Base-by-base conservation (phyloP, 345 rosid species). In the Pistacia integerrima region DNA sequence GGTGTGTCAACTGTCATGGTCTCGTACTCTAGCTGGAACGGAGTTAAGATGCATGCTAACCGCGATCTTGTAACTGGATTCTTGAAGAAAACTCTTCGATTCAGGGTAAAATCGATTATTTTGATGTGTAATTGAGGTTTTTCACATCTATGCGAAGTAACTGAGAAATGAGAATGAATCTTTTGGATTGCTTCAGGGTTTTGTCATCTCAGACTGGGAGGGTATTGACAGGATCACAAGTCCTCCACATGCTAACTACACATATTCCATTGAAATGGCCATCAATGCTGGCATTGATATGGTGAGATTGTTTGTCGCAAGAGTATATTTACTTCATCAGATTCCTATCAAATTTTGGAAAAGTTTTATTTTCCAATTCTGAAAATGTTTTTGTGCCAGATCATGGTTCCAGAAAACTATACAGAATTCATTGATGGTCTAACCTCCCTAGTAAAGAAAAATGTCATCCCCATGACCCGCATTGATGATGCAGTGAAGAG, bases 1-100 rank as follows among this genome's bases (percentile, higher is more conserved):
- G 99, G 98, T 36, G 91, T 96, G 22, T 88, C 98, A 13, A 86
- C 97, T 0, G 61, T 92, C 79, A 93, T 96, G 99, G 84, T 89
- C 74, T 93, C 98, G 14, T 93, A 96, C 83, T 93, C 98, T 11
- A 96, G 98, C 87, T 90, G 88, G 90, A 96, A 96, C 66, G 97
- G 94, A 62, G 58, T 85, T 61, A 96, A 96, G 76, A 96, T 96
- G 98, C 98, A 92, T 14, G 84, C 97, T 9, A 90, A 96, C 66
- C 82, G 70, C 4, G 82, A 78, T 0, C 78, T 93, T 77, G 13
- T 93, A 86, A 90, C 99, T 2, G 93, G 80, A 59, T 88, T 89
- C 73, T 98, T 96, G 67, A 96, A 96, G 80, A 75, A 82, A 77
- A 86, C 79, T 7, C 98, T 96, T 64, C 85, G 79, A 3, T 96